phyloP scores from a whole-genome alignment of 192 early-diverging fungal genomes.

The Backusella parvicylindrica region DNA sequence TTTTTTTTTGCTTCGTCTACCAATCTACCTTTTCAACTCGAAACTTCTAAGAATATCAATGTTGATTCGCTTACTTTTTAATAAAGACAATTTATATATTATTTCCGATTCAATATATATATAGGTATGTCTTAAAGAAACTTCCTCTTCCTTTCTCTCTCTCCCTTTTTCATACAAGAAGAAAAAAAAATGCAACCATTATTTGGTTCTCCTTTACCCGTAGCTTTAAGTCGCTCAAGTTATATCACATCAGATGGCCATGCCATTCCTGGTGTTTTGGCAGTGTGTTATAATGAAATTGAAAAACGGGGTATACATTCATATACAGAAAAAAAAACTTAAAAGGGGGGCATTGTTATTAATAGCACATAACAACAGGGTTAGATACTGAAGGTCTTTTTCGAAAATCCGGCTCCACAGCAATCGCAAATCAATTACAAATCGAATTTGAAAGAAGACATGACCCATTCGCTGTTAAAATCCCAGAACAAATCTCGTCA shows the following conservation, averaged over 20 bases:
- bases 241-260: background rate
- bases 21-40: background rate
- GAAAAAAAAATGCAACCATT: background rate
- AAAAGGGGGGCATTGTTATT: background rate
- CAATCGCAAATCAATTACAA: constrained; percentile 1
- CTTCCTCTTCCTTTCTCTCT: background rate
- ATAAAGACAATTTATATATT: background rate
- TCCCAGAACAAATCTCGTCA: background rate
- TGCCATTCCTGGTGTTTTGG: background rate
- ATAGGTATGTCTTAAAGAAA: background rate
- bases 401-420: constrained; percentile 6
- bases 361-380: background rate
- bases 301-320: background rate
- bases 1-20: too few relatives aligned
- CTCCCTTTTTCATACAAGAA: constrained; percentile 10
- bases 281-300: background rate
- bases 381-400: constrained; percentile 9
- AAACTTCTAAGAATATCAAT: background rate
- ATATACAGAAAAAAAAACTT: background rate
- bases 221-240: constrained; percentile 5
- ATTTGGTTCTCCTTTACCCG: background rate
- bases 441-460: background rate
- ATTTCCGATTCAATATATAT: background rate
- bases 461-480: constrained; percentile 3
- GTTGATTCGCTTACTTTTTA: too few relatives aligned